Evolutionary conservation across 768 basidiomycete species (phyloP).

Genomic region (Tricholoma hemisulphureum): DNA sequence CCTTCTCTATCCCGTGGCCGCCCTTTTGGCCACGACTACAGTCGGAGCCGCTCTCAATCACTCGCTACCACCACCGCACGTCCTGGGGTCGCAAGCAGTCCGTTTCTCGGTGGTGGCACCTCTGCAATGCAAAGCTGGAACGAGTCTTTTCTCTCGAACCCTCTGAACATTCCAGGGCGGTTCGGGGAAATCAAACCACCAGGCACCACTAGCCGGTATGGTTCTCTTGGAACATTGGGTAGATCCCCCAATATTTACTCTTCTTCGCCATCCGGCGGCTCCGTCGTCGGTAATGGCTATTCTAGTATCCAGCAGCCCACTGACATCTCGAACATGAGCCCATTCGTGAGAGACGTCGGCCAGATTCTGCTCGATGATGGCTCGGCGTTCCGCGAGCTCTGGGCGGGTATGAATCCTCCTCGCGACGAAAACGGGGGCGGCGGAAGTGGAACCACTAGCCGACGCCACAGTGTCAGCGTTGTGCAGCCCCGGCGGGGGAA

Average conservation of each 20-base stretch:
- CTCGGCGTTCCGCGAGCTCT: conserved; percentile 69
- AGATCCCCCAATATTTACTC: conserved; percentile 54
- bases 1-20: conserved; percentile 54
- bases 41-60: conserved; percentile 75
- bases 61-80: conserved; percentile 60
- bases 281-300: conserved; percentile 45
- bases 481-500: conserved; percentile 71
- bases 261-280: conserved; percentile 46
- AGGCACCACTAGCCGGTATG: conserved; percentile 58
- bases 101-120: conserved; percentile 33
- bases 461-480: conserved; percentile 80
- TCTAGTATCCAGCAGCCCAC: conserved; percentile 32
- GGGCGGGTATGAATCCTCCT: conserved; percentile 67
- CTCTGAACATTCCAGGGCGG: conserved; percentile 55
- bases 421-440: conserved; percentile 60
- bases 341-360: conserved; percentile 81
- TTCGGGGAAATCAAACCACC: conserved; percentile 67
- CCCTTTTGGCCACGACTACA: conserved; percentile 59
- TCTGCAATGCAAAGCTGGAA: conserved; percentile 60
- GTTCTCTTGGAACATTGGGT: conserved; percentile 54
- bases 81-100: conserved; percentile 52
- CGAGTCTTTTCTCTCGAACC: conserved; percentile 55
- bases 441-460: conserved; percentile 79
- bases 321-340: conserved; percentile 77
- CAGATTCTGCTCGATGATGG: conserved; percentile 76